Base-by-base conservation (phyloP, 768 basidiomycete genomes). In the Tylopilus vinaceipallidus region DNA sequence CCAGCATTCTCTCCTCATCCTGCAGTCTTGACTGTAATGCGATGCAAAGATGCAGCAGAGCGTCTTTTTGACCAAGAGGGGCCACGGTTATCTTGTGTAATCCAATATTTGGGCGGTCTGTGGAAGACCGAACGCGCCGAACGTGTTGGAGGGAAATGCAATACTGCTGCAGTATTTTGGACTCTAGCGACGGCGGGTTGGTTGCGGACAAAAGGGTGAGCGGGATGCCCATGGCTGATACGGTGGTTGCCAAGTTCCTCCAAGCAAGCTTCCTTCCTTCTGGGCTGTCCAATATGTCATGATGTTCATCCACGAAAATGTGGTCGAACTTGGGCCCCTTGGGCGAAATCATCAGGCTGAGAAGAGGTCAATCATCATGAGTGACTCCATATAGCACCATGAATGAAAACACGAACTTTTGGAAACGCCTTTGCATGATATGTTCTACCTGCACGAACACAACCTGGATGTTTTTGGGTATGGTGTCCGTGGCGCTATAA, bases 381-480 rank as follows among this genome's bases (percentile, higher is more conserved):
- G n/a, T n/a, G n/a, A n/a, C 8, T 8, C 6, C 12, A 5, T 42
- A 27, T 17, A 16, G 17, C 19, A 39, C 46, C 41, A 26, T 45
- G 27, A n/a, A n/a, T n/a, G n/a, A n/a, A n/a, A n/a, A n/a, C n/a
- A n/a, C n/a, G n/a, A n/a, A n/a, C n/a, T 42, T 27, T 12, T 2
- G 6, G 3, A n/a, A 48, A 45, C 1, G 26, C 16, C 3, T 24
- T 6, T 19, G 19, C 16, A 11, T 17, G 14, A 48, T 7, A 5
- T 55, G 45, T 11, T 55, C 54, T 0, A 55, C 54, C n/a, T 55
- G 50, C 7, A 48, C 8, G n/a, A 55, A 52, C 14, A 55, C 9
- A 7, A 55, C 27, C 17, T 55, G 54, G 2, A 29, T 24, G 0
- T 42, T 42, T 0, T 8, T 2, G 2, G 54, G 39, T 3, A 52